Base-by-base conservation (phyloP, 2,329 filamentous ascomycete genomes). In the Venturia nashicola region DNA sequence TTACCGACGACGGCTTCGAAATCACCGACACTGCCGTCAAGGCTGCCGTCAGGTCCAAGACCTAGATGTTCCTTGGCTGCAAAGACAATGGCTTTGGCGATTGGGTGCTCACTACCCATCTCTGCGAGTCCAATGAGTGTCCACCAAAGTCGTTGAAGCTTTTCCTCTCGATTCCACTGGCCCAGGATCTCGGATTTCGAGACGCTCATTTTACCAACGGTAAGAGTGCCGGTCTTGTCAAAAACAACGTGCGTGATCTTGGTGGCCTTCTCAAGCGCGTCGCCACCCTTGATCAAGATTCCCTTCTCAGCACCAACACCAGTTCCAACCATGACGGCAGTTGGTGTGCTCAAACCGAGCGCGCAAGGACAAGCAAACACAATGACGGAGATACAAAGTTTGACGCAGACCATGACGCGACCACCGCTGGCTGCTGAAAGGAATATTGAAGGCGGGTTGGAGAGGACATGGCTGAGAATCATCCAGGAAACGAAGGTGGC, bases 321-420 rank as follows among this genome's bases (percentile, higher is more conserved):
- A n/a, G 94, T 97, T 54, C 94, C 94, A 39, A 99, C 94, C 94
- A 99, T 97, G 73, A 99, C 92, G 2, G 94, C 94, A 0, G 94
- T 99, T 2, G 94, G 94, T 1, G 94, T 97, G 32, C 91, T 92
- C 20, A 99, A 82, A 64, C 94, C 94, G n/a, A 99, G 84, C 1
- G 94, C 94, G 72, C 94, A 99, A 20, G 94, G 94, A 72, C 94
- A 99, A 5, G 94, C 94, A 74, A 99, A 97, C 23, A 97, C 94
- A 71, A 99, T 96, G 68, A 99, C 94, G 0, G 94, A 96, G 69
- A 99, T 99, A 76, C 94, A 97, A 18, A 99, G 86, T 78, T 97
- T 95, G 67, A 97, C 80, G 73, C 94, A 99, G 2, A 97, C 90
- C 90, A 99, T 97, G 67, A 97, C 80, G 73, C 90, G 93, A 64